phyloP scores from a whole-genome alignment of 31 red algal species.

The Odonthalia washingtoniensis region DNA sequence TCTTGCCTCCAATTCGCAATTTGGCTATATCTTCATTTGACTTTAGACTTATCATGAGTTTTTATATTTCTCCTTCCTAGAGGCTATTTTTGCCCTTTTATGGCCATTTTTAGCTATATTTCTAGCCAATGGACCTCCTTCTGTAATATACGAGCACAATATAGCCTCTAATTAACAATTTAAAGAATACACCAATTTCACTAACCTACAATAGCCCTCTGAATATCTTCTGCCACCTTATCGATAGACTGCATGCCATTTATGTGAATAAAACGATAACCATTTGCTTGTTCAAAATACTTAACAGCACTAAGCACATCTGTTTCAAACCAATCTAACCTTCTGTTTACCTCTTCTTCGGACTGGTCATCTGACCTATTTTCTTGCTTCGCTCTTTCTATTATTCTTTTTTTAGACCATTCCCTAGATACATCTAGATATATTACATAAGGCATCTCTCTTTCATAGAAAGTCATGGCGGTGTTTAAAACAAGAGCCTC shows the following conservation, averaged over 20 bases:
- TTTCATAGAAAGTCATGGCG: constrained; percentile 3
- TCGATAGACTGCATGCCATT: too few species aligned
- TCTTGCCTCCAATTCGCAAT: not conserved
- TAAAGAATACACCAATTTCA: not conserved
- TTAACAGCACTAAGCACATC: too few species aligned
- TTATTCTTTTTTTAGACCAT: constrained; percentile 5
- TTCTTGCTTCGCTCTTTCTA: too few species aligned
- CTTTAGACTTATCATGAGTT: too few species aligned
- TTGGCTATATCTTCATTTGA: constrained; percentile 9
- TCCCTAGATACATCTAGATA: not conserved
- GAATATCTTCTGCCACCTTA: too few species aligned
- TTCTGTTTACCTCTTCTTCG: too few species aligned
- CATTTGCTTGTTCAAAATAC: too few species aligned
- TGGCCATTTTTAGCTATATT: constrained; percentile 6
- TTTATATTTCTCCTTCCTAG: not conserved
- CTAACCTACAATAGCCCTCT: not conserved
- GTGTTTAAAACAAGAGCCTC: not conserved
- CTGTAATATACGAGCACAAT: not conserved
- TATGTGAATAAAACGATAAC: too few species aligned
- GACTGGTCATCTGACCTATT: too few species aligned
- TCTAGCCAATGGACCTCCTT: not conserved
- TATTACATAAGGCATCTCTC: not conserved
- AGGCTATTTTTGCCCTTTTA: constrained; percentile 8
- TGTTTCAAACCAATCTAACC: too few species aligned
- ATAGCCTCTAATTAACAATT: constrained; percentile 11